phyloP scores from a whole-genome alignment of 768 basidiomycete species.

The Trametes gibbosa region DNA sequence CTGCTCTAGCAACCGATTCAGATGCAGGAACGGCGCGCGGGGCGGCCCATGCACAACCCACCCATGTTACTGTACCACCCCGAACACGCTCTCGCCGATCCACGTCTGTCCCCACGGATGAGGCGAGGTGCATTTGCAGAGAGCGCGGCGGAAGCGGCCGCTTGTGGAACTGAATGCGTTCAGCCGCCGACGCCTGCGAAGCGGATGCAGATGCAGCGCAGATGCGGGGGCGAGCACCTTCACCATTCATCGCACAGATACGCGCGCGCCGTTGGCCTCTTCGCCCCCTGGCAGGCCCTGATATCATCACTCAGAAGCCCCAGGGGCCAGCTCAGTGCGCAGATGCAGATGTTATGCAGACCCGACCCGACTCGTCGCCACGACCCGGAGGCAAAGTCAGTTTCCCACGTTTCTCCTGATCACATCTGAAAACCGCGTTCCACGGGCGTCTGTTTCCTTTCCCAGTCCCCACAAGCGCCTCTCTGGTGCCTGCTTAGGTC shows the following conservation, averaged over 20 bases:
- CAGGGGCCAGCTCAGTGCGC: no score
- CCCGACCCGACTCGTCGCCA: no score
- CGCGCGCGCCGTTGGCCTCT: background rate
- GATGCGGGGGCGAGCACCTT: background rate
- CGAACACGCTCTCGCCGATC: background rate
- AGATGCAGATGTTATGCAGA: no score
- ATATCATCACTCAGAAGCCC: constrained; percentile 14
- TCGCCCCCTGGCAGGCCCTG: constrained; percentile 3
- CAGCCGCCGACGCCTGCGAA: background rate
- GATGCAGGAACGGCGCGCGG: background rate
- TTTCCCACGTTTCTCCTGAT: constrained; percentile 6
- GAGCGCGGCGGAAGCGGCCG: background rate
- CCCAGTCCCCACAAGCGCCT: background rate
- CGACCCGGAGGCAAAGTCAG: background rate
- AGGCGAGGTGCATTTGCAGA: no score
- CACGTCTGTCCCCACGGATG: background rate
- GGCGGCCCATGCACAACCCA: no score
- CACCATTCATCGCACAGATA: background rate
- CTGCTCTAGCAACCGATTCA: background rate
- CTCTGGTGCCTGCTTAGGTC: background rate
- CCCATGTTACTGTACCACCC: no score
- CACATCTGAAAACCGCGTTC: constrained; percentile 2
- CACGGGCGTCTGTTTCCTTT: background rate
- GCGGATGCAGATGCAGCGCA: background rate
- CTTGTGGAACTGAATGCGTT: background rate